phyloP scores from a whole-genome alignment of 176 grass and related monocot species.

The Oryza rufipogon region DNA sequence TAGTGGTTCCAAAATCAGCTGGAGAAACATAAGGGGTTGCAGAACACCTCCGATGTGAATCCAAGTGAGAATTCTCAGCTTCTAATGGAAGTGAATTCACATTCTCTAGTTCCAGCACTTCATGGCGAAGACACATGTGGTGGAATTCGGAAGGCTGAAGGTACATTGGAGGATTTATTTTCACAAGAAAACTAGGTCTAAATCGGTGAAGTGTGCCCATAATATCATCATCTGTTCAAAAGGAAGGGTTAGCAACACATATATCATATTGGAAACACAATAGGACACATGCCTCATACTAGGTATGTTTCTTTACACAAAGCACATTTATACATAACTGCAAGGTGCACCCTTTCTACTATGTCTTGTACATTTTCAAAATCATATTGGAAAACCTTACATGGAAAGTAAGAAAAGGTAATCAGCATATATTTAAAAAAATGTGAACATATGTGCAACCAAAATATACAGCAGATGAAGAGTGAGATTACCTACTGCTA shows the following conservation, averaged over 20 bases:
- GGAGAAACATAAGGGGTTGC: slow-evolving; percentile 68
- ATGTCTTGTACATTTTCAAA: slow-evolving; percentile 11
- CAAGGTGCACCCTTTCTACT: slow-evolving; percentile 10
- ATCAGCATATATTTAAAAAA: slow-evolving; percentile 3
- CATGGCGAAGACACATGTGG: slow-evolving; percentile 52
- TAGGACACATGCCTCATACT: not conserved
- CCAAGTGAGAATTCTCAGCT: slow-evolving; percentile 47
- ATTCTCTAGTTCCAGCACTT: slow-evolving; percentile 33
- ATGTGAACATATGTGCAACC: slow-evolving; percentile 16
- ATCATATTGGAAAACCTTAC: slow-evolving; percentile 12
- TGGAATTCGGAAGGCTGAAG: slow-evolving; percentile 69
- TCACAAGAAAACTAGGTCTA: slow-evolving; percentile 68
- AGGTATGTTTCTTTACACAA: slow-evolving; percentile 12
- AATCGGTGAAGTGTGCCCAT: slow-evolving; percentile 63
- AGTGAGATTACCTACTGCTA: slow-evolving; percentile 16
- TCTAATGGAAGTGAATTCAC: slow-evolving; percentile 46
- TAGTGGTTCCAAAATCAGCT: slow-evolving; percentile 58
- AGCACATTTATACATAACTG: slow-evolving; percentile 14
- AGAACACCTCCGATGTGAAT: slow-evolving; percentile 41
- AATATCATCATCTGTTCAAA: slow-evolving; percentile 80
- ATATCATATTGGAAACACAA: too few relatives aligned
- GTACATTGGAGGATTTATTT: slow-evolving; percentile 60
- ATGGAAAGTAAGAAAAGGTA: not conserved
- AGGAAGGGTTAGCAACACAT: slow-evolving; percentile 31
- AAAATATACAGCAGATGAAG: slow-evolving; percentile 3